A percentile compares a stretch with the other conserved stretches of the same genome.
phyloP scores from a whole-genome alignment of 2,329 filamentous ascomycete genomes.

The Epichloe amarillans region DNA sequence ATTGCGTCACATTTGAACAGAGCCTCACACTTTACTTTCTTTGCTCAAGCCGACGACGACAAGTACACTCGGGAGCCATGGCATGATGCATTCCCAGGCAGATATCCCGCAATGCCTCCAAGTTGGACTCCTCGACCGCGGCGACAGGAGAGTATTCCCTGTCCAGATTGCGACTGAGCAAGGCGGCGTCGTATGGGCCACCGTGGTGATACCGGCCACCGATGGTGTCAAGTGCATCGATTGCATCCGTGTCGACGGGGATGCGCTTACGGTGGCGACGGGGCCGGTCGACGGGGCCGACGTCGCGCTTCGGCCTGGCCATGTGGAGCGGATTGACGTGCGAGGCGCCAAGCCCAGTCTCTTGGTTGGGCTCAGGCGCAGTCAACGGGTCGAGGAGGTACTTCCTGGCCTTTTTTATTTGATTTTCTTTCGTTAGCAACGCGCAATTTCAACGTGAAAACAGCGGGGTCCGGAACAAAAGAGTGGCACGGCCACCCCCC shows the following conservation, averaged over 20 bases:
- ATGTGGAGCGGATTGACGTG: slow-evolving; percentile 51
- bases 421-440: neutral
- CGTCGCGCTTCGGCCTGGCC: slow-evolving; percentile 48
- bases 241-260: slow-evolving; percentile 54
- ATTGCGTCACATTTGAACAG: too few species aligned
- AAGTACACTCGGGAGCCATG: too few species aligned
- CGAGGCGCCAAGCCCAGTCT: slow-evolving; percentile 50
- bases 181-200: slow-evolving; percentile 77
- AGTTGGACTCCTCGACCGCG: slow-evolving; percentile 59
- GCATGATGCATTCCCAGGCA: slow-evolving; percentile 57
- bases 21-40: too few species aligned
- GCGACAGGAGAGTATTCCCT: slow-evolving; percentile 56
- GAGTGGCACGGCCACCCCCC: too few species aligned
- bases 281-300: slow-evolving; percentile 51
- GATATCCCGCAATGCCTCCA: slow-evolving; percentile 67
- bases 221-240: slow-evolving; percentile 66
- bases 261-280: slow-evolving; percentile 50
- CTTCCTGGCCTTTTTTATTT: slow-evolving; percentile 40
- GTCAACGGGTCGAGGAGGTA: slow-evolving; percentile 58
- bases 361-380: slow-evolving; percentile 52
- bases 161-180: slow-evolving; percentile 58
- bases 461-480: neutral
- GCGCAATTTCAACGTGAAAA: neutral
- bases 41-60: too few species aligned
- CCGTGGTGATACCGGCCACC: slow-evolving; percentile 70